Evolutionary conservation across 2,329 filamentous ascomycete genomes (phyloP).

Genomic region (Pseudogymnoascus destructans): DNA sequence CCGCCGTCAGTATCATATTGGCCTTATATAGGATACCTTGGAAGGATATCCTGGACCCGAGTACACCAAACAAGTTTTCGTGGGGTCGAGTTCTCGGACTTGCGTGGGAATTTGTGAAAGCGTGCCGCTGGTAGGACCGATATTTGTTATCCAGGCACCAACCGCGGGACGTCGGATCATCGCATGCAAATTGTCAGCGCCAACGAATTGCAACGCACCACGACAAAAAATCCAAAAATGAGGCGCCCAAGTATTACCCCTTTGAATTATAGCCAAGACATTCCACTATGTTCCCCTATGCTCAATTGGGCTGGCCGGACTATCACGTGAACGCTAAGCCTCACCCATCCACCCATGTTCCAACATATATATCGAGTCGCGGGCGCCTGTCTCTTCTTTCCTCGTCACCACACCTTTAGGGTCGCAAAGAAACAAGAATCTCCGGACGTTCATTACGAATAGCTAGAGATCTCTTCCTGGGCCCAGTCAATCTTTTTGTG

Average conservation of each 20-base stretch:
- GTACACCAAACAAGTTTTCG: not conserved
- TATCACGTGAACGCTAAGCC: constrained; percentile 7
- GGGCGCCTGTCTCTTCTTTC: constrained; percentile 14
- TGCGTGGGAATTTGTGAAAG: not conserved
- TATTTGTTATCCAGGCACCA: constrained; percentile 6
- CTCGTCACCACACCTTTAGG: constrained; percentile 27
- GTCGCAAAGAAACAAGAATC: constrained; percentile 26
- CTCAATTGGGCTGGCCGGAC: constrained; percentile 4
- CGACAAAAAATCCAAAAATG: constrained; percentile 7
- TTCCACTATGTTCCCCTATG: not conserved
- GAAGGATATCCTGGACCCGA: not conserved
- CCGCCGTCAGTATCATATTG: not conserved
- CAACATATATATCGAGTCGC: constrained; percentile 9
- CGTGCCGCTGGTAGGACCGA: not conserved
- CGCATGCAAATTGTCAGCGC: not conserved
- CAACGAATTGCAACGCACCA: constrained; percentile 7
- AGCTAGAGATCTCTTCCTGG: constrained; percentile 27
- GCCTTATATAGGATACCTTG: constrained; percentile 2
- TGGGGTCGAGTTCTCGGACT: not conserved
- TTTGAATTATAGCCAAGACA: not conserved
- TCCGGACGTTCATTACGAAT: constrained; percentile 27
- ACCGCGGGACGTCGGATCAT: constrained; percentile 4
- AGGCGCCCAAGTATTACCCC: constrained; percentile 2
- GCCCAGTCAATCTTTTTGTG: constrained; percentile 28
- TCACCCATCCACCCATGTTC: constrained; percentile 4